Base-by-base conservation (phyloP, 2,329 filamentous ascomycete genomes). In the Alternaria sp. region DNA sequence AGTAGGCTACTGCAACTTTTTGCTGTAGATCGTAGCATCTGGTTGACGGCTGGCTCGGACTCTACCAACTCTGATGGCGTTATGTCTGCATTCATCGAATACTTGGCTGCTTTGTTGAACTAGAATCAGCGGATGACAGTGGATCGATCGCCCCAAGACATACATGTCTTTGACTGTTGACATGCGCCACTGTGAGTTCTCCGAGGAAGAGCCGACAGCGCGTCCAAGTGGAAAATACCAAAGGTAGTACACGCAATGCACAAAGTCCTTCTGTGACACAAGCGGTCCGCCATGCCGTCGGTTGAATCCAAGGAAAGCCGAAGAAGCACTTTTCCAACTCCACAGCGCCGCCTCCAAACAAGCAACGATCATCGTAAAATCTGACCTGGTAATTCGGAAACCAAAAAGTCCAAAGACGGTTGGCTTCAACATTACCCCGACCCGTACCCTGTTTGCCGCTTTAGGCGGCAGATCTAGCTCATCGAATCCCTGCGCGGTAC, bases 231-330 rank as follows among this genome's bases (percentile, higher is more conserved):
- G 46, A 50, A 30, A 51, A 41, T 50, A 48, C 36, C 28, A 40
- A 40, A 41, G 30, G 30, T 28, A 44, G 25, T 36, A 58, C 49
- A 58, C 49, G 18, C 56, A 41, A 50, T 44, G 45, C 27, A 40
- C 51, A 4, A 57, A 34, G 20, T 36, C 41, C 32, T 50, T 54
- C 40, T 44, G 40, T 36, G 36, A 46, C 51, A 61, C 54, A 59
- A 70, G 59, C 74, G 74, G 74, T 72, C 73, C 73, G 74, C 59
- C 48, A 71, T 66, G 53, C 74, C 73, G 74, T 64, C 72, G 71
- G 72, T 57, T 73, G 65, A 75, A 70, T 70, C 34, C 41, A 48
- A 46, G 44, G 28, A 36, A 43, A 54, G 41, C 44, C 27, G 49
- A 41, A 50, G 55, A 71, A 51, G 63, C 60, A 67, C 61, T 60